These are phyloP conservation scores for Rhizopus stolonifer DNA, from an alignment of 371 early-diverging fungal species.

Conservation along the genomic window DNA sequence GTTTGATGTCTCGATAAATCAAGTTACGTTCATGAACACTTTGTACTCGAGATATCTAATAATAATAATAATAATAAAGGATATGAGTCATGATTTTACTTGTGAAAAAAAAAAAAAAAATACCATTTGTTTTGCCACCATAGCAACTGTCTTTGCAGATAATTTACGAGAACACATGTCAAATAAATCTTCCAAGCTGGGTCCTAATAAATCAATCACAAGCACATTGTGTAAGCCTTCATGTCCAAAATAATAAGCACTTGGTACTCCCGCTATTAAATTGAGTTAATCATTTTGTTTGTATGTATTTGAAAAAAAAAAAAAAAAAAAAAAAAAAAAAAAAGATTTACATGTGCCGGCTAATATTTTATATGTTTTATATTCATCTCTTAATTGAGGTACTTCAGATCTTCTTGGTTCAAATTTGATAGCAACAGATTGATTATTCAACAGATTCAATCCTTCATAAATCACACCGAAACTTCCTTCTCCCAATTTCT, in stretches of 20 bases:
- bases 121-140: slow-evolving; percentile 98
- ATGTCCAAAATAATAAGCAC: slow-evolving; percentile 93
- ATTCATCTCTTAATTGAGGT: slow-evolving; percentile 89
- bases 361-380: slow-evolving; percentile 79
- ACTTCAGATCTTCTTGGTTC: slow-evolving; percentile 85
- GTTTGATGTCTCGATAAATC: slow-evolving; percentile 99
- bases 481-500: slow-evolving; percentile 95
- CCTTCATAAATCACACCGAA: slow-evolving; percentile 98
- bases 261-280: slow-evolving; percentile 77
- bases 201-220: slow-evolving; percentile 97
- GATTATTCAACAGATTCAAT: slow-evolving; percentile 69
- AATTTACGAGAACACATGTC: slow-evolving; percentile 93
- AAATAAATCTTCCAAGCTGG: slow-evolving; percentile 96
- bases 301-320: too few species aligned
- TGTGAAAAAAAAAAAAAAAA: too few species aligned
- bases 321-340: too few species aligned
- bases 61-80: too few species aligned
- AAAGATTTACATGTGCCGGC: slow-evolving; percentile 54
- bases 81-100: too few species aligned
- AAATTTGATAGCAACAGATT: slow-evolving; percentile 86
- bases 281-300: too few species aligned
- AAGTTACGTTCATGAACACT: slow-evolving; percentile 93
- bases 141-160: slow-evolving; percentile 90
- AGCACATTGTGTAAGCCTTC: slow-evolving; percentile 96
- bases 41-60: slow-evolving; percentile 72